Evolutionary conservation across 2,329 filamentous ascomycete species (phyloP).

Genomic region (Alternaria sp.): DNA sequence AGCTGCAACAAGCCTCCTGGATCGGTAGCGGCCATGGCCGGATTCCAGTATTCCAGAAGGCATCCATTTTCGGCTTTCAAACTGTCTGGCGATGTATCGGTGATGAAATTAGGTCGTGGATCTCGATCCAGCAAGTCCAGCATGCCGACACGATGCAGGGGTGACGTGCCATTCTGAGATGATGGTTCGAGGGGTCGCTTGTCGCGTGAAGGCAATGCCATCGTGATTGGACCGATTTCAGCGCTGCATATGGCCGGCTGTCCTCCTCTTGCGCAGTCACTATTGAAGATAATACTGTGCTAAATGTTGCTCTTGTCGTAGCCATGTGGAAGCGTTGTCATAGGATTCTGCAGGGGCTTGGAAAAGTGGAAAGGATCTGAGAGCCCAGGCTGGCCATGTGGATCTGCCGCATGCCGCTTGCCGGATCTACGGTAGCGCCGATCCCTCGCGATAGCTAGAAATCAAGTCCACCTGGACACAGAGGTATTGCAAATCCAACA

Average conservation of each 20-base stretch:
- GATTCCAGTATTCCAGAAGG: conserved; percentile 32
- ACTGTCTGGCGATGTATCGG: conserved; percentile 18
- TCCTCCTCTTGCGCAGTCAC: conserved; percentile 10
- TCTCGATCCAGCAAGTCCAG: conserved; percentile 35
- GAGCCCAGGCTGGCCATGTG: conserved; percentile 11
- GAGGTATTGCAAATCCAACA: not conserved
- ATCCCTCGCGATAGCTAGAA: not conserved
- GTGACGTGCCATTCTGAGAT: conserved; percentile 13
- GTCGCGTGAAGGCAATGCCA: conserved; percentile 4
- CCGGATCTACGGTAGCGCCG: conserved; percentile 6
- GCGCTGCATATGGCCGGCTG: conserved; percentile 8
- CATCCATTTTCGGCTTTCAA: not conserved
- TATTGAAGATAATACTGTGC: not conserved
- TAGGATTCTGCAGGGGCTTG: conserved; percentile 1
- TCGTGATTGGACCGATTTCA: conserved; percentile 1
- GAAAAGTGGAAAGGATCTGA: conserved; percentile 12
- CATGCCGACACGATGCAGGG: conserved; percentile 27
- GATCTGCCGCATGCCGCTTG: conserved; percentile 10
- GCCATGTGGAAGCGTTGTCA: conserved; percentile 5
- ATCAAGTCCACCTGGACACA: not conserved
- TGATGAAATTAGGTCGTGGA: conserved; percentile 31
- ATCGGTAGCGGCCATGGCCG: conserved; percentile 28
- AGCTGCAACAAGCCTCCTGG: conserved; percentile 19
- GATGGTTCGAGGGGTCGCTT: conserved; percentile 9
- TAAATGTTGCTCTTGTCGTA: conserved; percentile 3